Conservation (phyloP, 2,329 filamentous ascomycete genomes). For the Stromatinia cepivora region DNA sequence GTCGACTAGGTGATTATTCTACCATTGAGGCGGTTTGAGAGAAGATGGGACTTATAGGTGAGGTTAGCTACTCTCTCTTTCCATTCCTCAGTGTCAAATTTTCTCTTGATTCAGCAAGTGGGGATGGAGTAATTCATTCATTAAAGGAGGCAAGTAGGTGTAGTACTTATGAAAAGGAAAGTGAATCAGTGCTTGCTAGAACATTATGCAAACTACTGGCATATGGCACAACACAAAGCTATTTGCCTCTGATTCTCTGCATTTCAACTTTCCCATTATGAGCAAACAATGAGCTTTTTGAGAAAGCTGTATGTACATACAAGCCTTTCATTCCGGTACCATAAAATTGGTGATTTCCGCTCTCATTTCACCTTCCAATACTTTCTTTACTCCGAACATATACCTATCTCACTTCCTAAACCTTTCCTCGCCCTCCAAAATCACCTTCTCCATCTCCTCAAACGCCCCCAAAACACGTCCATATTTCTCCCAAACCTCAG, state of each 20-base stretch:
- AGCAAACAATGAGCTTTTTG: too few species aligned
- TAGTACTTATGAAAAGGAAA: too few species aligned
- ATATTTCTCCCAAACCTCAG: constrained; percentile 75
- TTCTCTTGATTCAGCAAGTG: too few species aligned
- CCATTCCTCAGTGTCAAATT: too few species aligned
- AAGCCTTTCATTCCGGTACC: not conserved
- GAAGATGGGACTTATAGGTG: not conserved
- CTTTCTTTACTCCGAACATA: too few species aligned
- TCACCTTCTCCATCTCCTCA: constrained; percentile 68
- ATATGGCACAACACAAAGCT: not conserved
- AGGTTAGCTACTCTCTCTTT: not conserved
- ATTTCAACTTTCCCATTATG: not conserved
- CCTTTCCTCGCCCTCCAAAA: constrained; percentile 51
- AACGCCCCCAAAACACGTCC: constrained; percentile 75
- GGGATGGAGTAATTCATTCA: too few species aligned
- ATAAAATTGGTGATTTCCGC: too few species aligned
- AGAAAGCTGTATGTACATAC: not conserved
- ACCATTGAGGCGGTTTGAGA: not conserved
- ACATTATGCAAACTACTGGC: not conserved
- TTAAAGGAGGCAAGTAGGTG: too few species aligned
- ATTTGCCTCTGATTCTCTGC: not conserved
- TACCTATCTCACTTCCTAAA: constrained; percentile 8
- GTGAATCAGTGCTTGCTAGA: too few species aligned
- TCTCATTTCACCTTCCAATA: not conserved
- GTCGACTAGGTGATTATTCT: too few species aligned